Evolutionary conservation across 495 filamentous ascomycete species (phyloP), one percentile per base, ranked within the genome.

Genomic region (Pyronema omphalodes): DNA sequence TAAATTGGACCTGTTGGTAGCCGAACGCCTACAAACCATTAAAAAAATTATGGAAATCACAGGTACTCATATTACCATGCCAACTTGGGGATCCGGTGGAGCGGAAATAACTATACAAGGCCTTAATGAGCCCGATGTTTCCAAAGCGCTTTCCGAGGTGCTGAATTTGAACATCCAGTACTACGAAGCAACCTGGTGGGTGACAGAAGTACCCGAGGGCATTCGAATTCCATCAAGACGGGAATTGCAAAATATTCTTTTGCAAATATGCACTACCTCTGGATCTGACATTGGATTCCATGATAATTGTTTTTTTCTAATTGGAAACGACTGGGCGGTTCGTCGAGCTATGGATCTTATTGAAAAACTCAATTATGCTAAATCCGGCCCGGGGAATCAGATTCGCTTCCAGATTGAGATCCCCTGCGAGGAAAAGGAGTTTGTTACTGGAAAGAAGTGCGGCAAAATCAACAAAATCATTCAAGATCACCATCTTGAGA

Each of bases 381-480:
- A 39, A 35, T 44, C 40, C 19, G 82, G 82, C 56, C 81, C 83
- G 49, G 2, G 1, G 23, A 93, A 91, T 59, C 86, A 88, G 63
- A 93, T 96, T 67, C 80, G 87, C 11, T 88, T 96, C 62, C 94
- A 94, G 76, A 93, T 98, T 51, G 91, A 98, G 71, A 81, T 98
- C 29, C 93, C 91, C 55, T 96, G 96, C 64, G 91, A 98, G 71
- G 91, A 98, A 69, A 98, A 98, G 69, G 91, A 98, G 66, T 98
- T 98, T 65, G 91, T 98, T 44, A 93, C 87, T 57, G 91, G 91
- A 45, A 99, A 99, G 72, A 99, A 96, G 74, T 96, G 96, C 61
- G 91, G 91, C 70, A 99, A 99, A 73, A 96, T 99, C 68, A 99
- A 99, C 75, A 99, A 99, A 76, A 99, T 99, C 65, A 96, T 99